Conservation (phyloP, 192 early-diverging fungal species). For the Phlyctochytrium arcticum region DNA sequence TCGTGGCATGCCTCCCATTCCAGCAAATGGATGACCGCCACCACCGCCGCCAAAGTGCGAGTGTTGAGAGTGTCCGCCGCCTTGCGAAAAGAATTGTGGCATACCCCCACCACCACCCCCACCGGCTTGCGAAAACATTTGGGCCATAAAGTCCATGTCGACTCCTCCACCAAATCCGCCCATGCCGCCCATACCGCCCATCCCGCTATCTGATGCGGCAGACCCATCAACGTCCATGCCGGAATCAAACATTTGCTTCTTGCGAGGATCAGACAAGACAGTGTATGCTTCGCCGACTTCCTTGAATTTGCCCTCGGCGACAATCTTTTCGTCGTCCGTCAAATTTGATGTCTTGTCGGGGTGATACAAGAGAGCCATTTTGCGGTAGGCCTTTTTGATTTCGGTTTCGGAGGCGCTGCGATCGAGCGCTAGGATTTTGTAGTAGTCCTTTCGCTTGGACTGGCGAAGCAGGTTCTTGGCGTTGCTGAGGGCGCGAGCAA, state of each 20-base stretch:
- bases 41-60: background rate
- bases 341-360: constrained; percentile 84
- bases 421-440: constrained; percentile 79
- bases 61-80: background rate
- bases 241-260: constrained; percentile 75
- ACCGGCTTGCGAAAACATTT: constrained; percentile 21
- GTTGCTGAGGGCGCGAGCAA: constrained; percentile 42
- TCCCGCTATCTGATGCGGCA: constrained; percentile 37
- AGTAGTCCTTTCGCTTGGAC: constrained; percentile 93
- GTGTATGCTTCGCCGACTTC: constrained; percentile 77
- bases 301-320: constrained; percentile 76
- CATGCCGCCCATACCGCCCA: constrained; percentile 18
- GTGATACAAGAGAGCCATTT: constrained; percentile 80
- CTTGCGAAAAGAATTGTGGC: background rate
- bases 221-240: constrained; percentile 76
- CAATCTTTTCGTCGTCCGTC: constrained; percentile 47
- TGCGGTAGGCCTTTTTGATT: constrained; percentile 55
- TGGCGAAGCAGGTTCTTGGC: constrained; percentile 65
- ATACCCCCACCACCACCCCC: constrained; percentile 32
- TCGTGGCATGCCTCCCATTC: background rate
- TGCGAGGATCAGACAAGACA: constrained; percentile 73
- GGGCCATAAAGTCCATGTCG: constrained; percentile 37
- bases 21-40: background rate
- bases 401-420: constrained; percentile 72
- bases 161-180: constrained; percentile 6